These are phyloP conservation scores for Paracoccidioides lutzii DNA, from an alignment of 2,329 filamentous ascomycete genomes.

Conservation along the genomic window DNA sequence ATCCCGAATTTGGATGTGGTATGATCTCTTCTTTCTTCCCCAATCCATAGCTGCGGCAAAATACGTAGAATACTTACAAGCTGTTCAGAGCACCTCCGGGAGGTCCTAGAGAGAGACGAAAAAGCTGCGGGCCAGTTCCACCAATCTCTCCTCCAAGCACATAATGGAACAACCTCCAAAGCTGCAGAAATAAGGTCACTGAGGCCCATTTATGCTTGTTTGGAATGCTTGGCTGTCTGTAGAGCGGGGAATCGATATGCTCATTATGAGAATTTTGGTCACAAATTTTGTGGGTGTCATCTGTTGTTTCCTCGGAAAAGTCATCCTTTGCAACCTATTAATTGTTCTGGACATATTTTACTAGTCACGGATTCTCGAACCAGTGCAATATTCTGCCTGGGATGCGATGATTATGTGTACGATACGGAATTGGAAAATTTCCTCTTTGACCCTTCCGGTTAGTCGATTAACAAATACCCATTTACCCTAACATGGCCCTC, in stretches of 20 bases:
- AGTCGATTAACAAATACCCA: not conserved
- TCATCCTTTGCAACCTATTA: not conserved
- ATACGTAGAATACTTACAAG: not conserved
- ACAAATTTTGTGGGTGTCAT: conserved; percentile 28
- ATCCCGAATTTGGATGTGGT: conserved; percentile 6
- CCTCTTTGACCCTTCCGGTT: conserved; percentile 16
- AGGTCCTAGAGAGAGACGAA: conserved; percentile 21
- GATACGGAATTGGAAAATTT: conserved; percentile 28
- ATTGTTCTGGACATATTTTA: not conserved
- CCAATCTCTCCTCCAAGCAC: conserved; percentile 21
- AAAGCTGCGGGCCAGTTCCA: conserved; percentile 25
- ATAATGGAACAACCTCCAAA: conserved; percentile 19
- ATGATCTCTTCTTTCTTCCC: not conserved
- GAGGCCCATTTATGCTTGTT: conserved; percentile 29
- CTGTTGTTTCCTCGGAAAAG: not conserved
- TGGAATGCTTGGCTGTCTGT: conserved; percentile 25
- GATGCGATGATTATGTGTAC: conserved; percentile 31
- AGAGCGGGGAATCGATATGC: conserved; percentile 20
- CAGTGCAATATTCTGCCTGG: conserved; percentile 28
- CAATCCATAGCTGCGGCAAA: conserved; percentile 1
- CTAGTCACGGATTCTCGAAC: conserved; percentile 31
- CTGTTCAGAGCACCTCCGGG: conserved; percentile 27
- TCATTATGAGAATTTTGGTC: conserved; percentile 27
- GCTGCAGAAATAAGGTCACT: conserved; percentile 18
- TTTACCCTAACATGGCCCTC: not conserved